Conservation (phyloP, 352 stramenopile species). For the Thalassiosira oceanica region DNA sequence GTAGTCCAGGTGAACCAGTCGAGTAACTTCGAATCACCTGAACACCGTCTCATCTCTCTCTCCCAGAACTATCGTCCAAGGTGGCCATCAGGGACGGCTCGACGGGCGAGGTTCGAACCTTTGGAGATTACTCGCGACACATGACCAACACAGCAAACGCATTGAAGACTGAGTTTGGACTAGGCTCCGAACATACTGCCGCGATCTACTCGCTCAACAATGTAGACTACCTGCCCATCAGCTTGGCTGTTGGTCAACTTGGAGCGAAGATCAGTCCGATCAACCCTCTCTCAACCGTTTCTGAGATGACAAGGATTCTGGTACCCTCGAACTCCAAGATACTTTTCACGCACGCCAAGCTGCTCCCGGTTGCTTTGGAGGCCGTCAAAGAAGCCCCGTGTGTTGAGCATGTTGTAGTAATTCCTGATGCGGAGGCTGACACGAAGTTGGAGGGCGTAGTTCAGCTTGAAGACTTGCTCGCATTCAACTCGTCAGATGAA, state of each 20-base stretch:
- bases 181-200: slow-evolving; percentile 56
- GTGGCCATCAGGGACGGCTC: slow-evolving; percentile 68
- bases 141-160: slow-evolving; percentile 52
- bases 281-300: slow-evolving; percentile 76
- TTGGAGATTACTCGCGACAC: slow-evolving; percentile 59
- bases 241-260: slow-evolving; percentile 66
- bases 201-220: slow-evolving; percentile 78
- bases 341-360: slow-evolving; percentile 71
- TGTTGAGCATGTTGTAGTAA: slow-evolving; percentile 68
- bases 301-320: slow-evolving; percentile 76
- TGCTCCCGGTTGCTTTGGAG: slow-evolving; percentile 66
- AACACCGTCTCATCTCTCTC: no score
- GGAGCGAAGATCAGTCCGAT: slow-evolving; percentile 78
- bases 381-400: slow-evolving; percentile 43
- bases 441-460: slow-evolving; percentile 45
- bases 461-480: slow-evolving; percentile 34
- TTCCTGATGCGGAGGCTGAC: slow-evolving; percentile 56
- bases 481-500: slow-evolving; percentile 10
- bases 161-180: slow-evolving; percentile 52
- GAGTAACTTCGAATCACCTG: no score
- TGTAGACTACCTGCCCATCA: slow-evolving; percentile 79
- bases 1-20: slow-evolving; percentile 23
- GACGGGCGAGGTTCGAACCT: slow-evolving; percentile 64
- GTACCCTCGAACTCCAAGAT: slow-evolving; percentile 59
- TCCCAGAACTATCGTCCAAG: slow-evolving; percentile 24